These are phyloP conservation scores for Toxoplasma gondii DNA, from an alignment of 169 alveolate species.

Conservation along the genomic window DNA sequence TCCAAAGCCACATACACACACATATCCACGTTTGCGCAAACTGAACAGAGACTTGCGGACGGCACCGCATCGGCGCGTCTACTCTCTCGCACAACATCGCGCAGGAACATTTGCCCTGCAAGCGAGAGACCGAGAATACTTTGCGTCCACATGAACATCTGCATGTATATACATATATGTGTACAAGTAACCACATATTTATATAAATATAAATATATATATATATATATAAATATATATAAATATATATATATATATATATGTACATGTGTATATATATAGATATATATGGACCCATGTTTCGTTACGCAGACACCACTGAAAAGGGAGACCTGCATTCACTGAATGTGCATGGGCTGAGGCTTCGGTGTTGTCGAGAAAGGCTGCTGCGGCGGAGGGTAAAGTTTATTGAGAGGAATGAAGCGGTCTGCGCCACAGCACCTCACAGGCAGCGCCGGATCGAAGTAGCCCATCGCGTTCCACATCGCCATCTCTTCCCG, in stretches of 20 bases:
- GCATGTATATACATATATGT: background rate
- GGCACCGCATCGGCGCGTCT: no score
- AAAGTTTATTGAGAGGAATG: slow-evolving; percentile 73
- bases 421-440: slow-evolving; percentile 76
- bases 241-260: no score
- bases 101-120: no score
- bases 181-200: background rate
- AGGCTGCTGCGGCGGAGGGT: slow-evolving; percentile 77
- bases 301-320: background rate
- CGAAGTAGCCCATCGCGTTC: slow-evolving; percentile 77
- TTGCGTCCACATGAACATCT: background rate
- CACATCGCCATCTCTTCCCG: slow-evolving; percentile 73
- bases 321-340: background rate
- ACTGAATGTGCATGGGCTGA: slow-evolving; percentile 46
- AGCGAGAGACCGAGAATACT: background rate
- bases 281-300: no score
- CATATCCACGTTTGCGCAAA: no score
- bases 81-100: no score
- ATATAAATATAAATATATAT: background rate
- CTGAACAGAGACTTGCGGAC: no score
- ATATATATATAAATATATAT: background rate
- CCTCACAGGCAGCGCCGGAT: slow-evolving; percentile 78
- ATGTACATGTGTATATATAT: no score
- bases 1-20: no score
- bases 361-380: slow-evolving; percentile 74